Base-by-base conservation (phyloP, 2,329 filamentous ascomycete genomes). In the Aspergillus terreus region DNA sequence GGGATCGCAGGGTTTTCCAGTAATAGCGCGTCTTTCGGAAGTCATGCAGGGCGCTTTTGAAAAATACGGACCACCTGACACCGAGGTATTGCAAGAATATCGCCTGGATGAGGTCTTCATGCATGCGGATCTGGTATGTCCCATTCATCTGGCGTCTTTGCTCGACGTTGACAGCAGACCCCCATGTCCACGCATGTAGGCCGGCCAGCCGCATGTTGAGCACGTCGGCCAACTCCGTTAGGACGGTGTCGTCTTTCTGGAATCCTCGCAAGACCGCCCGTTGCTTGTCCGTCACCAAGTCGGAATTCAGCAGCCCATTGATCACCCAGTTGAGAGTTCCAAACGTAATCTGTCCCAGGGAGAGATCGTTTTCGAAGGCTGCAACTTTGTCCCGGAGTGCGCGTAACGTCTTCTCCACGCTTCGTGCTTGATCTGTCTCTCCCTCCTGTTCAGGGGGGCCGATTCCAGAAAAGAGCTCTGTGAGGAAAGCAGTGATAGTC, bases 91-190 rank as follows among this genome's bases (percentile, higher is more conserved):
- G 51, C 10, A 56, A 17, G 46, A 53, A 53, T 10, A 56, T 56
- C 1, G 54, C 54, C 25, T 56, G 54, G 19, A 56, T 56, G 12
- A 56, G 51, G 21, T 56, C 54, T 32, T 56, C 54, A 11, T 53
- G 54, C 54, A 56, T 53, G 11, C 44, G 41, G 5, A 56, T 46
- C 5, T 53, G 51, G 11, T 56, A 56, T 1, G 48, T 9, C 19
- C 54, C 54, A 30, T 56, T 56, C 7, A 56, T 30, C 11, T 51
- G 51, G 9, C 54, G 45, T 15, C 51, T 46, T 17, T 56, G 51
- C 19, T 56, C 54, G 9, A 56, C 35, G 0, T 43, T 10, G 3
- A 56, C 51, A 17, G 42, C 48, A 6, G 41, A 9, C 4, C 54
- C 54, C 54, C 54, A 56, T 6, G 51, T 51, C 54, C 54, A 56